These are phyloP conservation scores for Claviceps spartinae DNA, from an alignment of 2,329 filamentous ascomycete genomes.

Conservation along the genomic window DNA sequence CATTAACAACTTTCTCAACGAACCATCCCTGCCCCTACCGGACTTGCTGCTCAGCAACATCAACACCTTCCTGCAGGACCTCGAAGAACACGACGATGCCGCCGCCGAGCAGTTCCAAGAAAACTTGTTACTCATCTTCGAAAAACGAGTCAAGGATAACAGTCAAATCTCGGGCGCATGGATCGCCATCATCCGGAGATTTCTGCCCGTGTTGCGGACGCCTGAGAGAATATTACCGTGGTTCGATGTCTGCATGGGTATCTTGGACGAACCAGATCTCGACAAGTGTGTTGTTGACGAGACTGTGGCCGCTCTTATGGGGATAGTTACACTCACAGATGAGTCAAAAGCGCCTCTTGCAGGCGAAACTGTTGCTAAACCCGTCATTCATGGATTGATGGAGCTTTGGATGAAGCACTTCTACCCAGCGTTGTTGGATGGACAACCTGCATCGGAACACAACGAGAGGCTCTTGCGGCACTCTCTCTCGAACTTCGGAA, in stretches of 20 bases:
- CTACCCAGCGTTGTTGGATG: conserved; percentile 22
- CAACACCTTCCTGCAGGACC: conserved; percentile 52
- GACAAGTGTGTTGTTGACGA: conserved; percentile 53
- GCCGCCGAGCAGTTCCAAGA: conserved; percentile 60
- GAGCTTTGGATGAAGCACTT: conserved; percentile 41
- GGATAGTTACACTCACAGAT: conserved; percentile 49
- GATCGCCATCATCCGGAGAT: conserved; percentile 48
- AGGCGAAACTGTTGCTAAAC: conserved; percentile 28
- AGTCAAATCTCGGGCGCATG: conserved; percentile 51
- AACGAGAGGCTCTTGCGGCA: conserved; percentile 38
- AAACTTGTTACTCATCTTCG: conserved; percentile 54
- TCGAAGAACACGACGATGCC: conserved; percentile 52
- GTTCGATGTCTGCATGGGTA: conserved; percentile 43
- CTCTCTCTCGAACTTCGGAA: conserved; percentile 47
- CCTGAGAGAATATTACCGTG: conserved; percentile 52
- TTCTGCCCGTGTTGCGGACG: conserved; percentile 51
- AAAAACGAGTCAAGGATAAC: conserved; percentile 45
- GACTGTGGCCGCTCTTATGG: conserved; percentile 49
- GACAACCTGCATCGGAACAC: conserved; percentile 24
- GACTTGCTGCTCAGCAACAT: conserved; percentile 49
- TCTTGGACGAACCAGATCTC: conserved; percentile 36
- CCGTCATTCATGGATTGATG: conserved; percentile 44
- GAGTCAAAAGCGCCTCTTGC: conserved; percentile 34
- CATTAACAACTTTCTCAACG: conserved; percentile 33
- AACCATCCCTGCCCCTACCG: conserved; percentile 49